These are phyloP conservation scores for Geotrichum siamense DNA, from an alignment of 1,139 yeast species.

Conservation along the genomic window DNA sequence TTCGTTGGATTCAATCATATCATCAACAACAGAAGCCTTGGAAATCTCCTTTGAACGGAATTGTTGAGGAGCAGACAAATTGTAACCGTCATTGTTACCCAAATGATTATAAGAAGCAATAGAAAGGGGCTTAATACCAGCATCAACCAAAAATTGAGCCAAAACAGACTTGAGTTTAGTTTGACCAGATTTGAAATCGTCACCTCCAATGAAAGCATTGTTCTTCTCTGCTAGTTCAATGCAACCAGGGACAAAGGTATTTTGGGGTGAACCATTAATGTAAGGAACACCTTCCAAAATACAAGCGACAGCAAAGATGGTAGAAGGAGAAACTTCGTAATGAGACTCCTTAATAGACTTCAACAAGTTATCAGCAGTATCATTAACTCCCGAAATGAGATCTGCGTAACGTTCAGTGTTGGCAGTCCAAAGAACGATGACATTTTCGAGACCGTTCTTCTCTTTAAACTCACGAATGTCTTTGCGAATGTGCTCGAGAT, in stretches of 20 bases:
- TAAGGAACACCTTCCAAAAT: slow-evolving; percentile 83
- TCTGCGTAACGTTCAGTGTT: slow-evolving; percentile 93
- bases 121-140: slow-evolving; percentile 91
- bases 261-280: slow-evolving; percentile 95
- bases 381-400: slow-evolving; percentile 71
- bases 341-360: slow-evolving; percentile 71
- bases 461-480: slow-evolving; percentile 78
- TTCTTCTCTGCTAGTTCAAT: slow-evolving; percentile 79
- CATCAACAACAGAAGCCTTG: slow-evolving; percentile 89
- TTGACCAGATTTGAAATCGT: slow-evolving; percentile 95
- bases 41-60: slow-evolving; percentile 94
- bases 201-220: slow-evolving; percentile 84
- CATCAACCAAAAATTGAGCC: slow-evolving; percentile 93
- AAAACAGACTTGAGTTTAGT: slow-evolving; percentile 90
- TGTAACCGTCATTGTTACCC: slow-evolving; percentile 95
- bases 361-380: slow-evolving; percentile 74
- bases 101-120: slow-evolving; percentile 94
- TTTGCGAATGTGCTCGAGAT: slow-evolving; percentile 76
- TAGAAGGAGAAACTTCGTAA: slow-evolving; percentile 81
- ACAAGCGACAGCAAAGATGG: slow-evolving; percentile 86
- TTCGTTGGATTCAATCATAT: slow-evolving; percentile 82
- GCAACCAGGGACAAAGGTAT: slow-evolving; percentile 93
- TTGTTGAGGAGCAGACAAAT: slow-evolving; percentile 85
- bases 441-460: slow-evolving; percentile 70
- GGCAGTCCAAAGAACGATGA: slow-evolving; percentile 92